Evolutionary conservation across 176 grass and related monocot species (phyloP).

Genomic region (Triticum monococcum): DNA sequence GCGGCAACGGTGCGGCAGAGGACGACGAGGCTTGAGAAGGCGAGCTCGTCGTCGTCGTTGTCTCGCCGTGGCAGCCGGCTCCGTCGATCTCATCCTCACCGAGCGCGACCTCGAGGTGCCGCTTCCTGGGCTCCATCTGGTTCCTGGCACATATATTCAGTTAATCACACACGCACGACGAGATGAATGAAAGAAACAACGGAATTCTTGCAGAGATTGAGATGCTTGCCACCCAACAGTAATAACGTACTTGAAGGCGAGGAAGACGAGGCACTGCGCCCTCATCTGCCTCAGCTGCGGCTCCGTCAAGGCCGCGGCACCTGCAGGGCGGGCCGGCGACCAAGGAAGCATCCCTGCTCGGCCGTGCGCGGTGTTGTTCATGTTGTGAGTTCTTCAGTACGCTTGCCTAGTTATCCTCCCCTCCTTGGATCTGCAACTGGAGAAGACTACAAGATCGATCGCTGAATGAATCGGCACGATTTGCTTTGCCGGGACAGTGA

Average conservation of each 20-base stretch:
- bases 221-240: too few species aligned
- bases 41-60: neutral
- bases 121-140: slow-evolving; percentile 45
- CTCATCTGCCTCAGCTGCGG: slow-evolving; percentile 67
- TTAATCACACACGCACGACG: neutral
- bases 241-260: slow-evolving; percentile 51
- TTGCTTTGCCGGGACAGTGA: neutral
- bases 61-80: neutral
- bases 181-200: neutral
- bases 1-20: neutral
- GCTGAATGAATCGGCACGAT: neutral
- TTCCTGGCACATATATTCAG: slow-evolving; percentile 33
- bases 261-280: slow-evolving; percentile 78
- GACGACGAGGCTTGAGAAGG: neutral
- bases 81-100: neutral
- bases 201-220: neutral
- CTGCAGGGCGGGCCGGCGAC: neutral
- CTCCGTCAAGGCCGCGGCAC: slow-evolving; percentile 33
- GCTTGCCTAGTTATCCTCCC: neutral
- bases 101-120: slow-evolving; percentile 69
- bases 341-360: slow-evolving; percentile 16
- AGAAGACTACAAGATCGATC: neutral
- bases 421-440: neutral
- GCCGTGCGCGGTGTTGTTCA: neutral
- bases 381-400: neutral